phyloP scores from a whole-genome alignment of 495 filamentous ascomycete genomes.

The Penicillium simplicissimum region DNA sequence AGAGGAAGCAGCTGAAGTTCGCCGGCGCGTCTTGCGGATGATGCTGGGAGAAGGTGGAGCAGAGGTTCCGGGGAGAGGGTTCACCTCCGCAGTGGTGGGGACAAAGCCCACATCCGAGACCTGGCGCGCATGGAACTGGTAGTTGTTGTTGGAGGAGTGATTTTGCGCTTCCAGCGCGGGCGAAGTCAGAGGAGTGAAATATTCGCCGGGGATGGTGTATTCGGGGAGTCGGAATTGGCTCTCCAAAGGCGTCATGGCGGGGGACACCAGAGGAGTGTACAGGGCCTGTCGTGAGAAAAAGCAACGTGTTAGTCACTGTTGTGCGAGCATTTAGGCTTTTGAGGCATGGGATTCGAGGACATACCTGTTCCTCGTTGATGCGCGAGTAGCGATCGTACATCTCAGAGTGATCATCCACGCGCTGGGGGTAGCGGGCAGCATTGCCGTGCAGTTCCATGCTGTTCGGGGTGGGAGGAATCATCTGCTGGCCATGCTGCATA shows the following conservation, averaged over 20 bases:
- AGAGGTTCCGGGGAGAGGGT: conserved; percentile 39
- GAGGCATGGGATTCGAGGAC: neutral
- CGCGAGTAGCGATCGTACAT: conserved; percentile 73
- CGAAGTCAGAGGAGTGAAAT: conserved; percentile 92
- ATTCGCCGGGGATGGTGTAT: conserved; percentile 81
- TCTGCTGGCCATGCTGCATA: conserved; percentile 57
- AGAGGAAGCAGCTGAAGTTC: conserved; percentile 41
- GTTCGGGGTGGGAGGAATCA: conserved; percentile 90
- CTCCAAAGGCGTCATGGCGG: conserved; percentile 90
- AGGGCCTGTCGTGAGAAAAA: conserved; percentile 54
- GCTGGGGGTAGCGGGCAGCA: conserved; percentile 61
- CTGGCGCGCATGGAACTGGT: conserved; percentile 36
- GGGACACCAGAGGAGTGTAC: conserved; percentile 93
- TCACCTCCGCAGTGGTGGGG: conserved; percentile 51
- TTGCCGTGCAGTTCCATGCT: conserved; percentile 84
- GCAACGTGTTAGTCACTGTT: neutral
- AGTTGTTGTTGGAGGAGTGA: conserved; percentile 33
- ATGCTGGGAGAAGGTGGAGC: conserved; percentile 35
- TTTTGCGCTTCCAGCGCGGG: conserved; percentile 86
- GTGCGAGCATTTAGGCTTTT: neutral
- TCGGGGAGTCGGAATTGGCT: conserved; percentile 78
- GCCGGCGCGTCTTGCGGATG: conserved; percentile 37
- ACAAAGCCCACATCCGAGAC: conserved; percentile 44
- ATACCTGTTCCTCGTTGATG: conserved; percentile 79
- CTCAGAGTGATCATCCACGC: conserved; percentile 60